Conservation (phyloP, 495 filamentous ascomycete species). For the Hypomontagnella monticulosa region DNA sequence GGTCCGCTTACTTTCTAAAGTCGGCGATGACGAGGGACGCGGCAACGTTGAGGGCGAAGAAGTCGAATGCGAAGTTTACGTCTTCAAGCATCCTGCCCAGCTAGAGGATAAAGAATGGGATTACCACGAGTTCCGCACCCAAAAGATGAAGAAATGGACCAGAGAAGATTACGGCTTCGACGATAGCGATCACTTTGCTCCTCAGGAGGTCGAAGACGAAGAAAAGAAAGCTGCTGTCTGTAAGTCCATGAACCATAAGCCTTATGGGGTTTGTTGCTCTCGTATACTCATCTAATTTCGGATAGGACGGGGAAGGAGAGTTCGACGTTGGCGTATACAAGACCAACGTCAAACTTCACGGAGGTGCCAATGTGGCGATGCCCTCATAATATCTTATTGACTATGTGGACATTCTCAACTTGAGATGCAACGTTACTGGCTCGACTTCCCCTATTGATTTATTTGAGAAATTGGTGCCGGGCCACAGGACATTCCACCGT, state of each 20-base stretch:
- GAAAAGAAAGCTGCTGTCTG: slow-evolving; percentile 37
- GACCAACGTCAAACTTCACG: neutral
- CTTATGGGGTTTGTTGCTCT: neutral
- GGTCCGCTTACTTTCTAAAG: slow-evolving; percentile 62
- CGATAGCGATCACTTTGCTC: slow-evolving; percentile 41
- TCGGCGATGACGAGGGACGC: slow-evolving; percentile 50
- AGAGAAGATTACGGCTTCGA: slow-evolving; percentile 54
- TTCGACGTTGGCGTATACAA: neutral
- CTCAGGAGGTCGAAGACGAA: slow-evolving; percentile 23
- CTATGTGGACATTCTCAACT: neutral
- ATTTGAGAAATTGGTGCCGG: neutral
- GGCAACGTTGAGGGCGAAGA: slow-evolving; percentile 66
- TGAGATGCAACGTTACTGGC: slow-evolving; percentile 31
- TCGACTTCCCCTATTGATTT: neutral
- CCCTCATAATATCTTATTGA: slow-evolving; percentile 1
- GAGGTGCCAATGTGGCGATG: slow-evolving; percentile 7
- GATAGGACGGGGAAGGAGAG: slow-evolving; percentile 16
- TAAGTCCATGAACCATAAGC: slow-evolving; percentile 14
- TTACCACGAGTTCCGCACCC: slow-evolving; percentile 74
- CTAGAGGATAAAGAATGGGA: slow-evolving; percentile 84
- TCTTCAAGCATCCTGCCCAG: slow-evolving; percentile 63
- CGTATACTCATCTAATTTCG: neutral
- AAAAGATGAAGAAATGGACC: slow-evolving; percentile 69
- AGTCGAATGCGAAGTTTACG: slow-evolving; percentile 77
- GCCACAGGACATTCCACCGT: too few relatives aligned